phyloP scores from a whole-genome alignment of 169 alveolate species.

The Perkinsus marinus region DNA sequence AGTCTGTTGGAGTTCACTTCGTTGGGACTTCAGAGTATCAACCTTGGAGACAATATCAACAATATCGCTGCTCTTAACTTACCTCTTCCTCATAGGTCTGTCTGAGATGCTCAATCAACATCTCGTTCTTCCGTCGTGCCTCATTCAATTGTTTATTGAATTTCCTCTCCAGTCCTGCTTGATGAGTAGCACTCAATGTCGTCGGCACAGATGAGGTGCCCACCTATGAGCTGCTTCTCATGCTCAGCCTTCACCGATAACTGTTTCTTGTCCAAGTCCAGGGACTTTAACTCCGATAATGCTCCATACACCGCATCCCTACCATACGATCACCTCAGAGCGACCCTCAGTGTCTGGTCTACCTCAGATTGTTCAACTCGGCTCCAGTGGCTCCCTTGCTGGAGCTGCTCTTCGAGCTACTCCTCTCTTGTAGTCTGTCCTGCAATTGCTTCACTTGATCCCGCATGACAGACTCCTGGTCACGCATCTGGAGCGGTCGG shows the following conservation, averaged over 20 bases:
- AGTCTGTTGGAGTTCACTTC: neutral
- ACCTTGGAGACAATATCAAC: neutral
- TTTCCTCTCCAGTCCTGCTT: neutral
- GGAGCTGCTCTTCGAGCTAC: neutral
- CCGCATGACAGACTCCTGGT: neutral
- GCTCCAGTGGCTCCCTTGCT: neutral
- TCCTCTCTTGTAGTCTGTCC: neutral
- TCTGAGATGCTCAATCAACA: neutral
- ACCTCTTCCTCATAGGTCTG: neutral
- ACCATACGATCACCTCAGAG: neutral
- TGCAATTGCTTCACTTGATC: neutral
- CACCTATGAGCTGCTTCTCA: neutral
- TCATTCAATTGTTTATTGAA: neutral
- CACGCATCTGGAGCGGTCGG: neutral
- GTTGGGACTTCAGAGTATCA: neutral
- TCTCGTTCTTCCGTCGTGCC: neutral
- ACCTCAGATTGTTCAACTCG: neutral
- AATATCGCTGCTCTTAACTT: neutral
- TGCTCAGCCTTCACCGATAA: neutral
- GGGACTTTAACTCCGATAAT: neutral
- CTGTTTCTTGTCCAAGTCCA: neutral
- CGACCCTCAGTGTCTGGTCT: neutral
- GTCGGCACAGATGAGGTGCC: neutral
- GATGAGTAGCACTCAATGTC: no score
- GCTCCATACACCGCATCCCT: neutral